Percentiles rank a stretch among this genome's conserved stretches.
Evolutionary conservation across 2,329 filamentous ascomycete genomes (phyloP).

Genomic region (Trichophaea hybrida): DNA sequence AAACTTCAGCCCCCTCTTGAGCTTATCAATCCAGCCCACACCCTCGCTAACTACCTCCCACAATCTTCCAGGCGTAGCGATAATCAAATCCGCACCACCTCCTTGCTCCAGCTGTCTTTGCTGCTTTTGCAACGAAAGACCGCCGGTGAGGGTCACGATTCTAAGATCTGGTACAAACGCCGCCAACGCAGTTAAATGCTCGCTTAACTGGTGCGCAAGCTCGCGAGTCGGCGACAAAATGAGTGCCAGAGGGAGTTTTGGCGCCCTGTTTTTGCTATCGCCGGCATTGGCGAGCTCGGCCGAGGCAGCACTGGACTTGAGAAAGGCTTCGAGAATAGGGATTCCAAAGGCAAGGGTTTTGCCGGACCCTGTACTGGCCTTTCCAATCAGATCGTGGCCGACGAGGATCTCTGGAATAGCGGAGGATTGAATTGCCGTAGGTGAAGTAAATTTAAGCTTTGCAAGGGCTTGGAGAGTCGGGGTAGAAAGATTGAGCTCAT

Average conservation of each 20-base stretch:
- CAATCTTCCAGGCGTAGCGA: conserved; percentile 78
- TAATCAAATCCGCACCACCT: conserved; percentile 62
- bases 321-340: conserved; percentile 73
- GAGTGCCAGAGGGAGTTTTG: conserved; percentile 51
- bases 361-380: conserved; percentile 89
- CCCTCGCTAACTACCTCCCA: conserved; percentile 86
- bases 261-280: conserved; percentile 33
- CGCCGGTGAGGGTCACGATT: conserved; percentile 82
- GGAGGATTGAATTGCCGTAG: conserved; percentile 65
- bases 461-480: conserved; percentile 59
- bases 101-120: conserved; percentile 59
- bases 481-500: conserved; percentile 55
- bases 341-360: conserved; percentile 94
- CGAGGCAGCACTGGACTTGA: conserved; percentile 36
- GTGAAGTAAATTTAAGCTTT: conserved; percentile 62
- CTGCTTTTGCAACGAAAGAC: conserved; percentile 88
- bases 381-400: conserved; percentile 85
- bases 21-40: conserved; percentile 50
- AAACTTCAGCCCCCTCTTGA: conserved; percentile 57
- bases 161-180: conserved; percentile 45
- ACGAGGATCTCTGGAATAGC: conserved; percentile 69
- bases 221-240: conserved; percentile 87
- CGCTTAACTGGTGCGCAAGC: conserved; percentile 76
- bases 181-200: conserved; percentile 58
- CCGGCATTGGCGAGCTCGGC: conserved; percentile 22